phyloP scores from a whole-genome alignment of 441 rosid species.

The Pelargonium myrrhifolium region DNA sequence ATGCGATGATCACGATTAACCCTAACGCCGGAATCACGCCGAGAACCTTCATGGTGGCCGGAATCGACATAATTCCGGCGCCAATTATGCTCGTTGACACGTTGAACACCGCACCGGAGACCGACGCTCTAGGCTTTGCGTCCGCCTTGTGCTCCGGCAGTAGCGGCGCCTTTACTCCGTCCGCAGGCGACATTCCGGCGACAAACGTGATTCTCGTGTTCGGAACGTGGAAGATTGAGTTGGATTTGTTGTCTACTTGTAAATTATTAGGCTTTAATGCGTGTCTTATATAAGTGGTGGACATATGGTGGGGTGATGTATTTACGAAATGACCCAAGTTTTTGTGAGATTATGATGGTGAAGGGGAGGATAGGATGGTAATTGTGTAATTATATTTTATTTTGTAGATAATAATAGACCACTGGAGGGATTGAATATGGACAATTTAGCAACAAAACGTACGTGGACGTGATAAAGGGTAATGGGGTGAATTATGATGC shows the following conservation, averaged over 20 bases:
- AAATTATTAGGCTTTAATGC: not conserved
- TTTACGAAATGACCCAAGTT: not conserved
- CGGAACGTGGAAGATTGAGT: too few species aligned
- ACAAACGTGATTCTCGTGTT: not conserved
- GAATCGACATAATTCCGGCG: constrained; percentile 88
- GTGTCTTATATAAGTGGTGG: not conserved
- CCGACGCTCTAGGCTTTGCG: constrained; percentile 32
- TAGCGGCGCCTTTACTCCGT: constrained; percentile 36
- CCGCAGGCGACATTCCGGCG: constrained; percentile 39
- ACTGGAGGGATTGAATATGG: too few species aligned
- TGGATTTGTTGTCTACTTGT: not conserved
- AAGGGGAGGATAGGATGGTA: not conserved
- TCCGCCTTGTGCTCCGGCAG: constrained; percentile 30
- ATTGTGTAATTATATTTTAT: not conserved
- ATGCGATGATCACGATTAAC: constrained; percentile 46
- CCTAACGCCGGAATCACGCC: constrained; percentile 64
- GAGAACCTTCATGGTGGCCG: constrained; percentile 67
- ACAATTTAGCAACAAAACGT: too few species aligned
- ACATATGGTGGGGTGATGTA: not conserved
- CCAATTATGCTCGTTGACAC: constrained; percentile 75
- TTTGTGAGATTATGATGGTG: too few species aligned
- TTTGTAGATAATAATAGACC: too few species aligned
- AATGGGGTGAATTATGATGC: too few species aligned
- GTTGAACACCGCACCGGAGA: constrained; percentile 70
- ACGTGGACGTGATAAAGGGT: too few species aligned